Percentiles rank a stretch among this genome's conserved stretches.
These are phyloP conservation scores for Porcisia hertigi DNA, from an alignment of 208 protist genomes.

Conservation along the genomic window DNA sequence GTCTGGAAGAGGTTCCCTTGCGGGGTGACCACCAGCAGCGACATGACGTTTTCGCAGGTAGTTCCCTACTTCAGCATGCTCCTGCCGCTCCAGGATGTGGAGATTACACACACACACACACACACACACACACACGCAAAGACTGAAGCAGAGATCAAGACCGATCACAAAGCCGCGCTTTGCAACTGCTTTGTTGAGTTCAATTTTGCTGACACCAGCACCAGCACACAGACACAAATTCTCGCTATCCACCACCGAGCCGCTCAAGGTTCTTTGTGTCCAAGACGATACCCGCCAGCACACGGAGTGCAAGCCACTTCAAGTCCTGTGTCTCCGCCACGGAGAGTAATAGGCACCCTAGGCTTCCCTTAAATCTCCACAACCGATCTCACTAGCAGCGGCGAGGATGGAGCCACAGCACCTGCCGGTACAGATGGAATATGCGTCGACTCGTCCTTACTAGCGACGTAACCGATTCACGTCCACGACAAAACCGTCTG, in stretches of 20 bases:
- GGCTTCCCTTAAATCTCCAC: constrained; percentile 23
- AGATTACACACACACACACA: constrained; percentile 31
- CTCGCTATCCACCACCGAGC: constrained; percentile 24
- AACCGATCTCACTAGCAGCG: constrained; percentile 19
- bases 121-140: constrained; percentile 34
- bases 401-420: neutral
- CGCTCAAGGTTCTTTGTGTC: constrained; percentile 28
- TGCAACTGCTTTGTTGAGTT: constrained; percentile 22
- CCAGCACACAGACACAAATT: constrained; percentile 40
- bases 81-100: constrained; percentile 48
- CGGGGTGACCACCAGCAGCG: constrained; percentile 42
- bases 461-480: constrained; percentile 9
- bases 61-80: constrained; percentile 63
- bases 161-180: constrained; percentile 33
- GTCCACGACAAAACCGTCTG: constrained; percentile 24
- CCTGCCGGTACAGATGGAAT: constrained; percentile 17
- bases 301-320: constrained; percentile 33
- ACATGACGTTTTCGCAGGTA: constrained; percentile 54
- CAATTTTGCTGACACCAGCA: constrained; percentile 36
- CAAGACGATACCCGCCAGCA: constrained; percentile 31
- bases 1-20: constrained; percentile 44
- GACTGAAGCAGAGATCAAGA: constrained; percentile 35
- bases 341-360: constrained; percentile 37
- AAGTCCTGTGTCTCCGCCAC: constrained; percentile 33
- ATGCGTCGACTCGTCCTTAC: constrained; percentile 29